Conservation (phyloP, 441 rosid genomes). For the Gossypium gossypioides region DNA sequence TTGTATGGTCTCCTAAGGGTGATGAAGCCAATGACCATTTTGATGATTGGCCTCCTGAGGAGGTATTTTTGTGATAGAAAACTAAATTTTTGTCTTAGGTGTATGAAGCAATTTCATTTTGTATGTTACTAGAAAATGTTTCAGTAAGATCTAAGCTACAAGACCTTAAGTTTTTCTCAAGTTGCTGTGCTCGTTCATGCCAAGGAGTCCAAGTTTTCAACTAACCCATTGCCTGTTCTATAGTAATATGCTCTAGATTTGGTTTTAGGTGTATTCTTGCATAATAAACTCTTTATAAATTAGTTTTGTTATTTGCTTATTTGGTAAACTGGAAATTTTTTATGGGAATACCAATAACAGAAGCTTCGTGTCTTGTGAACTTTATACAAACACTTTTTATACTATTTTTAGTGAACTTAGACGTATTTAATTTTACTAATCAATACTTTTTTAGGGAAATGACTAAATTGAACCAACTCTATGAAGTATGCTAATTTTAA, state of each 20-base stretch:
- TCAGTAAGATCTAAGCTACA: neutral
- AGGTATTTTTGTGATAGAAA: conserved; percentile 27
- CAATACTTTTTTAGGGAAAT: neutral
- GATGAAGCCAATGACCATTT: conserved; percentile 33
- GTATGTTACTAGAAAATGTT: neutral
- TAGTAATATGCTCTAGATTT: neutral
- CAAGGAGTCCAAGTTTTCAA: neutral
- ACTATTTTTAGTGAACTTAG: neutral
- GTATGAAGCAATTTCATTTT: neutral
- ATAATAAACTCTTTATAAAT: neutral
- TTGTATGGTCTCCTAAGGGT: conserved; percentile 56
- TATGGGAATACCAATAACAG: neutral
- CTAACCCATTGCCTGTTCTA: neutral
- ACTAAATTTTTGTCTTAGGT: neutral
- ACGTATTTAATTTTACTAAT: neutral
- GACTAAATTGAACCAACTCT: neutral
- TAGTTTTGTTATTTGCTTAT: neutral
- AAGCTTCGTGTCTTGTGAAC: neutral
- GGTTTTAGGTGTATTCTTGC: neutral
- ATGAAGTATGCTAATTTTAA: neutral
- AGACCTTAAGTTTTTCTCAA: neutral
- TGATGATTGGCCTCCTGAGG: conserved; percentile 53
- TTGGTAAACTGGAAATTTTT: neutral
- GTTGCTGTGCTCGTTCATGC: neutral
- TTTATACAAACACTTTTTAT: neutral